Conservation (phyloP, 2,329 filamentous ascomycete genomes). For the Chaetothyriales sp. region DNA sequence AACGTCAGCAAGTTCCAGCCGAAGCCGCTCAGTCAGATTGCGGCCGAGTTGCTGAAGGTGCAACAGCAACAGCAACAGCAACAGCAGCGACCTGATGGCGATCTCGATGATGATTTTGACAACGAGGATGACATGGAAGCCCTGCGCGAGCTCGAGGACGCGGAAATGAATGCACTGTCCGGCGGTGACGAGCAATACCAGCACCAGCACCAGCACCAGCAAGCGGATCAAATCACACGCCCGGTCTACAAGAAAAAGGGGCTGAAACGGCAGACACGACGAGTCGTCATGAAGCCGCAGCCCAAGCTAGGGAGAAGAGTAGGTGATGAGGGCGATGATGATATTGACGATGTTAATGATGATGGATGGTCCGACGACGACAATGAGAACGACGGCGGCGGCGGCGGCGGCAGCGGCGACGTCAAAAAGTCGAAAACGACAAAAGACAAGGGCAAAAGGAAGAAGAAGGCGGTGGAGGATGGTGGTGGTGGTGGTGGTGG, state of each 20-base stretch:
- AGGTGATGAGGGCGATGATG: conserved; percentile 1
- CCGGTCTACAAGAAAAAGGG: conserved; percentile 31
- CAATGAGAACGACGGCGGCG: not conserved
- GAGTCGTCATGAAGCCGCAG: conserved; percentile 25
- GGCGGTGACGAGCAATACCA: not conserved
- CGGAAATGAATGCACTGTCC: conserved; percentile 10
- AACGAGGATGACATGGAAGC: conserved; percentile 30
- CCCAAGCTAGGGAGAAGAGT: conserved; percentile 6
- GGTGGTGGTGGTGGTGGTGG: conserved; percentile 7
- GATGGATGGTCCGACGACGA: not conserved
- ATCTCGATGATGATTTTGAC: conserved; percentile 30
- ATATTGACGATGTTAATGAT: conserved; percentile 3
- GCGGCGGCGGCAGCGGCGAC: not conserved
- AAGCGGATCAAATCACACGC: not conserved
- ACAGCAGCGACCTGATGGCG: conserved; percentile 21
- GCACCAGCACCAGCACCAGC: not conserved
- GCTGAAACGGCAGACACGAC: conserved; percentile 33
- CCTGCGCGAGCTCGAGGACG: conserved; percentile 29
- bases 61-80: conserved; percentile 22
- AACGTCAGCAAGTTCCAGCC: conserved; percentile 2
- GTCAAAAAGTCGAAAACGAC: conserved; percentile 18
- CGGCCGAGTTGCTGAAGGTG: conserved; percentile 7
- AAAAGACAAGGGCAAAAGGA: conserved; percentile 9
- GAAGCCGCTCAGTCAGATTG: conserved; percentile 13
- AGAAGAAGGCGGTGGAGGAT: conserved; percentile 1